phyloP scores from a whole-genome alignment of 371 early-diverging fungal species.

The Rhizomucor miehei region DNA sequence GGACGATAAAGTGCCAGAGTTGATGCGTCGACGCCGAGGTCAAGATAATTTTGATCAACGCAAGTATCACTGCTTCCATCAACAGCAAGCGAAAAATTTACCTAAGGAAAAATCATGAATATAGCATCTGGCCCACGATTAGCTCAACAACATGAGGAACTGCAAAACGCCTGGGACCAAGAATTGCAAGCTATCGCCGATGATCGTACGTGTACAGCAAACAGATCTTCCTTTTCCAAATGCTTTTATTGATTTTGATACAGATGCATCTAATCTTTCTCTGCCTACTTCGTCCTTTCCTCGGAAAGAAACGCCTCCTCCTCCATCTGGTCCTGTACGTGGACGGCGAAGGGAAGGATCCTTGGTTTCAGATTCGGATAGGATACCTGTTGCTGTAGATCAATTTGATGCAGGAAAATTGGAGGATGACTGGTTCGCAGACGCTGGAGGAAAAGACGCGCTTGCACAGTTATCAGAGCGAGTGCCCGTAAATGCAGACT shows the following conservation, averaged over 20 bases:
- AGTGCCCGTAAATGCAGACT: slow-evolving; percentile 15
- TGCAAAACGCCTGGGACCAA: slow-evolving; percentile 40
- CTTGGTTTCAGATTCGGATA: slow-evolving; percentile 18
- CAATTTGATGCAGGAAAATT: slow-evolving; percentile 46
- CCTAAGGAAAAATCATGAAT: too few species aligned
- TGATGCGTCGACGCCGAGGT: slow-evolving; percentile 33
- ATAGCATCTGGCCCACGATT: slow-evolving; percentile 35
- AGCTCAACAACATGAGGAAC: slow-evolving; percentile 31
- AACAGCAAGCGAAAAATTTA: not conserved
- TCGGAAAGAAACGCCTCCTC: slow-evolving; percentile 33
- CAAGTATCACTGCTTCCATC: slow-evolving; percentile 5
- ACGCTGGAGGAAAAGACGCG: slow-evolving; percentile 15
- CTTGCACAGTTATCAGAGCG: not conserved
- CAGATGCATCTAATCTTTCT: not conserved
- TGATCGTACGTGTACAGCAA: slow-evolving; percentile 23
- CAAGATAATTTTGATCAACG: slow-evolving; percentile 48
- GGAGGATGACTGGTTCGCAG: slow-evolving; percentile 58
- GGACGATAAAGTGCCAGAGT: slow-evolving; percentile 36
- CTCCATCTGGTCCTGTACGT: slow-evolving; percentile 42
- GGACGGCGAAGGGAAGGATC: slow-evolving; percentile 26
- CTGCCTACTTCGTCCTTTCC: slow-evolving; percentile 10
- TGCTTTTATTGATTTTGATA: not conserved
- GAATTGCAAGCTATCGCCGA: slow-evolving; percentile 33
- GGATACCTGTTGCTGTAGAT: slow-evolving; percentile 38
- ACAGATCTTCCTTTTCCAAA: not conserved